These are phyloP conservation scores for Calamus simplicifolius DNA, from an alignment of 176 grass and related monocot species.

Conservation along the genomic window DNA sequence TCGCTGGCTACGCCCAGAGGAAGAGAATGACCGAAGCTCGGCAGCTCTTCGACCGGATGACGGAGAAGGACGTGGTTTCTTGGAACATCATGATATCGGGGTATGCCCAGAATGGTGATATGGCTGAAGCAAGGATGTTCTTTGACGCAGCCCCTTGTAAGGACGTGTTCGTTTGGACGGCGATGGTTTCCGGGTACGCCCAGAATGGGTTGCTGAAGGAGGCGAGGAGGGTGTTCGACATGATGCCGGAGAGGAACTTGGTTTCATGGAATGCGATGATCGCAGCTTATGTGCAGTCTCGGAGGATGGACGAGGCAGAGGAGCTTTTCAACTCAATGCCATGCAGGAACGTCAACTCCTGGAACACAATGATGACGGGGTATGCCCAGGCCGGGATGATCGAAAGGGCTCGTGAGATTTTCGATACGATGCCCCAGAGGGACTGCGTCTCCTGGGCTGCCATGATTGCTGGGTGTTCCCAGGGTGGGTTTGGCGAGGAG, in stretches of 20 bases:
- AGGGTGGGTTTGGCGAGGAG: slow-evolving; percentile 62
- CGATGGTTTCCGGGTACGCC: slow-evolving; percentile 74
- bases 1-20: no score
- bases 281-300: slow-evolving; percentile 57
- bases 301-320: slow-evolving; percentile 64
- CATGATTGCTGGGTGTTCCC: slow-evolving; percentile 73
- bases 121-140: slow-evolving; percentile 27
- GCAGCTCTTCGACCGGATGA: no score
- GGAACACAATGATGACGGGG: slow-evolving; percentile 88
- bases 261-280: slow-evolving; percentile 91
- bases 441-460: slow-evolving; percentile 83
- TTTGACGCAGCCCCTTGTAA: slow-evolving; percentile 53
- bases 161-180: slow-evolving; percentile 88
- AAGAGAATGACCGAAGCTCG: no score
- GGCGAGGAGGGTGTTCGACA: slow-evolving; percentile 59
- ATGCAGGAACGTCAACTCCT: slow-evolving; percentile 52
- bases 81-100: no score
- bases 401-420: slow-evolving; percentile 44
- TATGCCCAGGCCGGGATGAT: slow-evolving; percentile 75
- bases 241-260: slow-evolving; percentile 70
- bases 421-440: slow-evolving; percentile 55
- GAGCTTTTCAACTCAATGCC: slow-evolving; percentile 64
- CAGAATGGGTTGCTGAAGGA: slow-evolving; percentile 71
- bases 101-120: no score
- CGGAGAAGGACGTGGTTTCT: no score